Evolutionary conservation across 768 basidiomycete species (phyloP).

Genomic region (Austroboletus eburneus): DNA sequence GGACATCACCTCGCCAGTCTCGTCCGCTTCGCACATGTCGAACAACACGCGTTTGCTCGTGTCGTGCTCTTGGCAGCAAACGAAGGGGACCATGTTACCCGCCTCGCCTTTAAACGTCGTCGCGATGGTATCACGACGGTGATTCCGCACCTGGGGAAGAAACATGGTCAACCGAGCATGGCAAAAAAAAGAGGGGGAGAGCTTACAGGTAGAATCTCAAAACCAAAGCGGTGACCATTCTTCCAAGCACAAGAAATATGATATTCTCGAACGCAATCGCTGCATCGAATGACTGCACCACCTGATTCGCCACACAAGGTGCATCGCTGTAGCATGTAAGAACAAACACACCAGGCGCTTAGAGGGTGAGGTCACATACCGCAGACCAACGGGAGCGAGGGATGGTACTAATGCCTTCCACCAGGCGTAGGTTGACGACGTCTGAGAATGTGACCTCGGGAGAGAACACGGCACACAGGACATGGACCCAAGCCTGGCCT

Average conservation of each 20-base stretch:
- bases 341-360: background rate
- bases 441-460: conserved; percentile 84
- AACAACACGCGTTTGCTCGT: conserved; percentile 62
- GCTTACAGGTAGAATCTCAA: conserved; percentile 79
- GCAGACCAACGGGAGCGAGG: conserved; percentile 66
- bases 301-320: conserved; percentile 63
- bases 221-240: conserved; percentile 80
- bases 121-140: conserved; percentile 59
- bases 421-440: conserved; percentile 63
- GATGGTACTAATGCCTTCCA: conserved; percentile 81
- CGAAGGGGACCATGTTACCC: conserved; percentile 73
- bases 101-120: conserved; percentile 75
- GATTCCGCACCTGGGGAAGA: conserved; percentile 63
- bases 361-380: conserved; percentile 40
- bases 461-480: conserved; percentile 84
- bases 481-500: conserved; percentile 89
- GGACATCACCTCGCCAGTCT: conserved; percentile 67
- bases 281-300: conserved; percentile 82
- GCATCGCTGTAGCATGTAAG: conserved; percentile 53
- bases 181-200: background rate
- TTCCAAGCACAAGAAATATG: conserved; percentile 92
- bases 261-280: conserved; percentile 74
- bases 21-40: conserved; percentile 82
- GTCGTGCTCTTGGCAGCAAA: conserved; percentile 79
- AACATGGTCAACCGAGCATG: background rate